A percentile compares a stretch with the other conserved stretches of the same genome.
Conservation (phyloP, 768 basidiomycete species). For the Boletus rex-veris region DNA sequence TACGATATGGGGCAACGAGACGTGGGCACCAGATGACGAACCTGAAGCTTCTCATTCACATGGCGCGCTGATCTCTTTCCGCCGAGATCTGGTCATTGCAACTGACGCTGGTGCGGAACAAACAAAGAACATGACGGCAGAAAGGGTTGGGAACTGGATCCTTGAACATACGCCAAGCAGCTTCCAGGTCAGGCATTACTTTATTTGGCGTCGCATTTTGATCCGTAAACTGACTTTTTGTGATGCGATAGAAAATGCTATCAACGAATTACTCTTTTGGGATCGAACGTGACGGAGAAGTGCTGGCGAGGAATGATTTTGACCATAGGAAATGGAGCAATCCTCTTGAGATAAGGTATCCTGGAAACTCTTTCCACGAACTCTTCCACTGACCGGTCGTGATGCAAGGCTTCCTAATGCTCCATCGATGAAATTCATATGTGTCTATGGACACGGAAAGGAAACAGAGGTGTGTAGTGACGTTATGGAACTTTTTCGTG, state of each 20-base stretch:
- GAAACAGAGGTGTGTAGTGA: slow-evolving; percentile 72
- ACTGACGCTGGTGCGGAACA: slow-evolving; percentile 13
- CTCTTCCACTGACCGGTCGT: not conserved
- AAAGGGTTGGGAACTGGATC: slow-evolving; percentile 74
- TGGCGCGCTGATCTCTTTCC: slow-evolving; percentile 82
- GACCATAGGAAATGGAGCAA: slow-evolving; percentile 91
- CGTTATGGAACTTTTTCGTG: not conserved
- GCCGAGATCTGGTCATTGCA: slow-evolving; percentile 28
- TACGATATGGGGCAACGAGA: slow-evolving; percentile 74
- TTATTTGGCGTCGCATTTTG: not conserved
- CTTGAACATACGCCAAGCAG: slow-evolving; percentile 73
- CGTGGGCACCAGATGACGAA: slow-evolving; percentile 78
- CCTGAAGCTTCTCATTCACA: slow-evolving; percentile 55
- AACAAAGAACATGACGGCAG: slow-evolving; percentile 69
- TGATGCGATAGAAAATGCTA: slow-evolving; percentile 60
- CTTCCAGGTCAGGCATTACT: slow-evolving; percentile 62
- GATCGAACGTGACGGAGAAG: slow-evolving; percentile 70
- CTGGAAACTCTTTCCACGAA: not conserved
- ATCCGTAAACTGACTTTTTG: not conserved
- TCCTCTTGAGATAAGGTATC: slow-evolving; percentile 74
- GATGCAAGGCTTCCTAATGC: slow-evolving; percentile 71
- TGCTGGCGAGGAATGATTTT: slow-evolving; percentile 59
- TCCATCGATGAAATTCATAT: slow-evolving; percentile 88
- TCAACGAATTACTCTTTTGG: slow-evolving; percentile 84
- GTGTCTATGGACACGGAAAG: slow-evolving; percentile 94